phyloP scores from a whole-genome alignment of 176 grass and related monocot genomes.

The Zizania latifolia region DNA sequence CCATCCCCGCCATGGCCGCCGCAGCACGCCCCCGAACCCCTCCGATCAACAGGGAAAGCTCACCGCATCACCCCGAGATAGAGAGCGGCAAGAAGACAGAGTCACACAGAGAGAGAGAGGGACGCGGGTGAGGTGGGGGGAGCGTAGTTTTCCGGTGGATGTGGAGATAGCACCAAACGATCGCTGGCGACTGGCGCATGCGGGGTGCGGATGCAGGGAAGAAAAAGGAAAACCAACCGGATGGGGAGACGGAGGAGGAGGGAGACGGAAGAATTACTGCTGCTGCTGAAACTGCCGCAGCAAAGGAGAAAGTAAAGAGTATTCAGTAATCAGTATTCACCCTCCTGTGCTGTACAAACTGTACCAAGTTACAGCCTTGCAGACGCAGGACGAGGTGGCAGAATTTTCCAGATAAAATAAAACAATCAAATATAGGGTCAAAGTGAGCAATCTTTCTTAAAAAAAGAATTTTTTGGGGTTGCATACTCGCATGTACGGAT shows the following conservation, averaged over 20 bases:
- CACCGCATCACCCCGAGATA: too few species aligned
- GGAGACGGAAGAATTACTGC: not conserved
- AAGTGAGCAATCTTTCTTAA: not conserved
- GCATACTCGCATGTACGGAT: slow-evolving; percentile 9
- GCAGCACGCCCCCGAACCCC: too few species aligned
- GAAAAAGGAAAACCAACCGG: not conserved
- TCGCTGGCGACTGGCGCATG: slow-evolving; percentile 7
- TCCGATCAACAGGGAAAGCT: too few species aligned
- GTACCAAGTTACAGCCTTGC: not conserved
- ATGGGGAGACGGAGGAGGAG: not conserved
- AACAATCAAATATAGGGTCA: too few species aligned
- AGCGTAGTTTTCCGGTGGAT: slow-evolving; percentile 53
- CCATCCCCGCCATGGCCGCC: slow-evolving; percentile 23
- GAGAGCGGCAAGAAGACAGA: not conserved
- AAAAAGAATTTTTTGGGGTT: not conserved
- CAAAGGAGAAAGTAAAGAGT: too few species aligned
- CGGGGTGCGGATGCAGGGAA: slow-evolving; percentile 38
- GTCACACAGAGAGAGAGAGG: not conserved
- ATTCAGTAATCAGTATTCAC: too few species aligned
- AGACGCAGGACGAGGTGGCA: not conserved
- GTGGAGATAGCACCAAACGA: slow-evolving; percentile 41
- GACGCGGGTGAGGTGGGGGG: not conserved
- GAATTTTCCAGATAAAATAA: too few species aligned
- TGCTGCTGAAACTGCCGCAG: not conserved
- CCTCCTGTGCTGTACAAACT: not conserved